Evolutionary conservation across 495 filamentous ascomycete species (phyloP), one percentile per base, ranked within the genome.

Genomic region (Podospora pseudocomata): DNA sequence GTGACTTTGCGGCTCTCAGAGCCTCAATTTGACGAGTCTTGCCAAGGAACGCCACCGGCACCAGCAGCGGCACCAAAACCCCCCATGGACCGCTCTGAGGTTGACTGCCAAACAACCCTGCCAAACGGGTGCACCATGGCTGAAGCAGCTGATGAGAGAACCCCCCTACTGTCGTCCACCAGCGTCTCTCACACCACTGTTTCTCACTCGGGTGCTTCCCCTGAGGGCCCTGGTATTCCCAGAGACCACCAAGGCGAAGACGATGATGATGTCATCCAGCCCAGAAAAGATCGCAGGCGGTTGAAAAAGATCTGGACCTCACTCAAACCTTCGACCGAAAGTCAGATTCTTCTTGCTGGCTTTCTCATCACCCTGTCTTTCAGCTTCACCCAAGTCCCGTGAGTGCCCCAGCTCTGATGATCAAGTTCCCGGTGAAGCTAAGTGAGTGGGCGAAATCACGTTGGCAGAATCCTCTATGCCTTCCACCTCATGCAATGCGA

Each of bases 401-500:
- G 73, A 63, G 80, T 68, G 19, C 27, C 30, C 30, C 30, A 32
- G 30, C 23, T 23, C 1, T 2, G 23, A 32, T 32, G 30, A 7
- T 32, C 39, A 11, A 13, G 39, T 49, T 49, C 9, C 39, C 13
- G 6, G 39, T 49, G 6, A 49, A 49, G 7, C 9, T 49, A 49
- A 49, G 9, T 13, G 13, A 49, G 39, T 49, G 34, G 6, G 18
- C 5, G 18, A 57, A 18, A 57, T 16, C 54, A 23, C 23, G 23
- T 23, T 23, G 15, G 54, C 19, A 56, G 55, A 1, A 79, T 88
- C 30, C 82, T 87, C 66, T 87, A 87, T 67, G 84, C 82, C 18
- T 86, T 88, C 66, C 81, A 84, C 56, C 70, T 86, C 20, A 86
- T 88, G 85, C 82, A 82, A 65, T 88, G 86, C 73, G 83, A 87